Percentiles rank a stretch among this genome's conserved stretches.
phyloP scores from a whole-genome alignment of 2,329 filamentous ascomycete species.

The Fusarium sp. region DNA sequence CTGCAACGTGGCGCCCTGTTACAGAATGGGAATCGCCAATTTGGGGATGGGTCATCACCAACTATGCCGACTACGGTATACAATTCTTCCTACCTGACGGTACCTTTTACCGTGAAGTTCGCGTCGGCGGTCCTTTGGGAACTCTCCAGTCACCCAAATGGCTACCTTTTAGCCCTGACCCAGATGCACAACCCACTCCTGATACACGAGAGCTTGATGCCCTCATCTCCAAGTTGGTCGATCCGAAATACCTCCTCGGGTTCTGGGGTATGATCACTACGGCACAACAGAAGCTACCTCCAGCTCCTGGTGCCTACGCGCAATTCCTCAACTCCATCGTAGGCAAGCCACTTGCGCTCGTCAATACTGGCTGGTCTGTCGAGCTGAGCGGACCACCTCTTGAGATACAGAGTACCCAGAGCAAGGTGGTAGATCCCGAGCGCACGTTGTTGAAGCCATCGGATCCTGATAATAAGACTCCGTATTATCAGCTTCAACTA shows the following conservation, averaged over 20 bases:
- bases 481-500: conserved; percentile 50
- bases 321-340: conserved; percentile 51
- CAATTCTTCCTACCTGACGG: conserved; percentile 56
- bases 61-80: conserved; percentile 54
- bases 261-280: conserved; percentile 53
- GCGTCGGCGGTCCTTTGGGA: conserved; percentile 48
- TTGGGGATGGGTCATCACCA: conserved; percentile 56
- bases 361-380: conserved; percentile 53
- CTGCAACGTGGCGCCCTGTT: conserved; percentile 12
- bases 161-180: conserved; percentile 48
- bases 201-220: conserved; percentile 45
- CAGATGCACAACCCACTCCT: not conserved
- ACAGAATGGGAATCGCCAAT: conserved; percentile 55
- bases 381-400: conserved; percentile 43
- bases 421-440: not conserved
- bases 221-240: conserved; percentile 40
- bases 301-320: conserved; percentile 51
- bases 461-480: not conserved
- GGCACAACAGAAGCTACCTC: conserved; percentile 39
- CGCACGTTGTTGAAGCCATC: not conserved
- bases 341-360: conserved; percentile 55
- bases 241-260: conserved; percentile 44
- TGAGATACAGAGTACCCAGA: conserved; percentile 33
- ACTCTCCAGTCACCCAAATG: conserved; percentile 42
- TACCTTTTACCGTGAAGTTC: conserved; percentile 56